Evolutionary conservation across 495 filamentous ascomycete species (phyloP), one percentile per base, ranked within the genome.

Genomic region (Cudoniella acicularis): DNA sequence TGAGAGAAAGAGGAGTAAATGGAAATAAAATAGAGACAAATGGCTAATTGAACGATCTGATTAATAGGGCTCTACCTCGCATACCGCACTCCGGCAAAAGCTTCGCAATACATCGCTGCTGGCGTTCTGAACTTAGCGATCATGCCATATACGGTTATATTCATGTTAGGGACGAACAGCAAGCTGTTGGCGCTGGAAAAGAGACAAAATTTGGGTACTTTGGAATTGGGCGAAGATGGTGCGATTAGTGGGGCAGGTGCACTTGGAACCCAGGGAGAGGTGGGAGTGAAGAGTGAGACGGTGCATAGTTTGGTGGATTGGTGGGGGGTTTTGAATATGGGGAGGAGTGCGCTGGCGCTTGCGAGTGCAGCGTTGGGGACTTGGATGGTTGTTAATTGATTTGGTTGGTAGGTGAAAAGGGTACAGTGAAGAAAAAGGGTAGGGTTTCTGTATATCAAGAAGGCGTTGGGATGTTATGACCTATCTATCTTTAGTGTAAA

Each of bases 251-350:
- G n/a, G n/a, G n/a, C n/a, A n/a, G n/a, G n/a, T n/a, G n/a, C n/a
- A n/a, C n/a, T n/a, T n/a, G n/a, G n/a, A n/a, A n/a, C n/a, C n/a
- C n/a, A 64, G 22, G 75, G 74, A 50, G 56, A 53, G 10, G 67
- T 69, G 17, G 55, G 68, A 8, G 46, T 61, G 23, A 65, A 66
- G 52, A 70, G 69, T 25, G 77, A 77, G 63, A 69, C 70, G 1
- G 66, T 70, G 36, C 74, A 79, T 61, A 70, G 60, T 17, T 56
- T 83, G 59, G 67, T 84, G 1, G 78, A 82, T 63, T 64, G 65
- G 54, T 85, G 81, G 80, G 80, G 69, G 21, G 70, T 69, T 46
- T 56, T 81, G 50, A 84, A 84, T 64, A 30, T 82, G 40, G 78
- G 70, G 6, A 64, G 79, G 58, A 64, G 72, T 13, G 54, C 64